Conservation (phyloP, 768 basidiomycete genomes). For the Xerocomellus dryophilus region DNA sequence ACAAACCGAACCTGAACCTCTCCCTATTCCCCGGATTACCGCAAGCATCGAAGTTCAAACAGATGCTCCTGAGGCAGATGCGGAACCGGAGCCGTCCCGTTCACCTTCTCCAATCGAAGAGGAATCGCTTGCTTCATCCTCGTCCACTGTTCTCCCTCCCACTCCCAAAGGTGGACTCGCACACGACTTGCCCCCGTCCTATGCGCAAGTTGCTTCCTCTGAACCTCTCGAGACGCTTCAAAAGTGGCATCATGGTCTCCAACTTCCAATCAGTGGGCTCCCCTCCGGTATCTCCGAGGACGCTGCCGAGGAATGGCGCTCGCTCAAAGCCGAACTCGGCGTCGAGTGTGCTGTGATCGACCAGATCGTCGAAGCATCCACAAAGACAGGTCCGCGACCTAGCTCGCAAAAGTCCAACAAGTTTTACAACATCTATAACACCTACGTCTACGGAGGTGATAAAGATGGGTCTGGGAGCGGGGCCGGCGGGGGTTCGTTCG, state of each 20-base stretch:
- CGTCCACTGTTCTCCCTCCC: conserved; percentile 68
- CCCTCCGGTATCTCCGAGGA: conserved; percentile 63
- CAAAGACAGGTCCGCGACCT: conserved; percentile 32
- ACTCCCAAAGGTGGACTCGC: conserved; percentile 54
- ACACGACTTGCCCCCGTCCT: conserved; percentile 69
- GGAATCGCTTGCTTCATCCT: conserved; percentile 67
- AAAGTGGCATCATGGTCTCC: conserved; percentile 67
- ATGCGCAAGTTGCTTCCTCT: conserved; percentile 54
- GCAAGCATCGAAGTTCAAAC: conserved; percentile 68
- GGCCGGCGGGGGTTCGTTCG: conserved; percentile 22
- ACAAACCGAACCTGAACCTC: conserved; percentile 41
- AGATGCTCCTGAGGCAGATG: conserved; percentile 36
- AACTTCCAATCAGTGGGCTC: conserved; percentile 41
- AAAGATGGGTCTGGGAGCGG: conserved; percentile 33
- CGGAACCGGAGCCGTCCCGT: conserved; percentile 33
- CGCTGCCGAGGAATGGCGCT: conserved; percentile 71
- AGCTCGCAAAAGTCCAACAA: conserved; percentile 45
- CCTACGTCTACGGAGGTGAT: conserved; percentile 51
- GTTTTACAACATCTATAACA: conserved; percentile 88
- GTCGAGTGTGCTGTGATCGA: conserved; percentile 77
- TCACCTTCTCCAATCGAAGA: conserved; percentile 46
- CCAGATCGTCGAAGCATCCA: conserved; percentile 50
- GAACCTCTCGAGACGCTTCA: conserved; percentile 58
- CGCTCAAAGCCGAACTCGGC: conserved; percentile 76
- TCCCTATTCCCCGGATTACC: conserved; percentile 28